A percentile compares a stretch with the other conserved stretches of the same genome.
These are phyloP conservation scores for Pythium brachiatum DNA, from an alignment of 352 stramenopile genomes.

Conservation along the genomic window DNA sequence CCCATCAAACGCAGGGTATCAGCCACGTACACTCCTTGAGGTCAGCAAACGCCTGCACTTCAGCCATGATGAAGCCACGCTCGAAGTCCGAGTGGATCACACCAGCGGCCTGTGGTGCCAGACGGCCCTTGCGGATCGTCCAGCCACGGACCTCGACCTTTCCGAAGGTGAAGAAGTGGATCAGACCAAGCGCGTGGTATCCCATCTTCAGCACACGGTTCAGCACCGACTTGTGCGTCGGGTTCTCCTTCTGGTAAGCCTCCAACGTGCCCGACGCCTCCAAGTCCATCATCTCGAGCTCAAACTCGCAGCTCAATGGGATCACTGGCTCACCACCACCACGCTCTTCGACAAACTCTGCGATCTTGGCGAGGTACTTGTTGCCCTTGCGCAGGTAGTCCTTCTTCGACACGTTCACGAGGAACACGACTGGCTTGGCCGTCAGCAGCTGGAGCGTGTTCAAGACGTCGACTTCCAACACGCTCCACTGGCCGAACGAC, in stretches of 20 bases:
- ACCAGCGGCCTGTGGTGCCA: slow-evolving; percentile 97
- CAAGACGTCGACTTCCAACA: slow-evolving; percentile 87
- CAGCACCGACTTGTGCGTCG: slow-evolving; percentile 89
- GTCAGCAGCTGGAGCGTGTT: slow-evolving; percentile 93
- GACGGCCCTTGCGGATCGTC: slow-evolving; percentile 97
- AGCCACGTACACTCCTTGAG: slow-evolving; percentile 81
- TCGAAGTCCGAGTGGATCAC: slow-evolving; percentile 99
- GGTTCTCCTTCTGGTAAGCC: slow-evolving; percentile 80
- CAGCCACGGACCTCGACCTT: slow-evolving; percentile 98
- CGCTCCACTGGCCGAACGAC: slow-evolving; percentile 88
- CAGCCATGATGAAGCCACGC: slow-evolving; percentile 98
- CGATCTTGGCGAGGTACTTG: slow-evolving; percentile 98
- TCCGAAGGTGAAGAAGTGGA: slow-evolving; percentile 99
- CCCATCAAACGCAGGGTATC: not conserved
- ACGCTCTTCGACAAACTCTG: slow-evolving; percentile 95
- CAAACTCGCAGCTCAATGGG: slow-evolving; percentile 80
- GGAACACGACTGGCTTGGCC: slow-evolving; percentile 97
- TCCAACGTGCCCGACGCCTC: slow-evolving; percentile 55
- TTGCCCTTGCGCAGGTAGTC: slow-evolving; percentile 98
- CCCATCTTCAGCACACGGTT: slow-evolving; percentile 98
- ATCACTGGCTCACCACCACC: slow-evolving; percentile 96
- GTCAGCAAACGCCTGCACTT: slow-evolving; percentile 87
- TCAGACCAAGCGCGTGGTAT: slow-evolving; percentile 97
- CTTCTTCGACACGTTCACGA: slow-evolving; percentile 99
- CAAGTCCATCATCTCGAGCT: slow-evolving; percentile 91